Conservation (phyloP, 148 eudicot species). For the Vaccinium vitisidaea region DNA sequence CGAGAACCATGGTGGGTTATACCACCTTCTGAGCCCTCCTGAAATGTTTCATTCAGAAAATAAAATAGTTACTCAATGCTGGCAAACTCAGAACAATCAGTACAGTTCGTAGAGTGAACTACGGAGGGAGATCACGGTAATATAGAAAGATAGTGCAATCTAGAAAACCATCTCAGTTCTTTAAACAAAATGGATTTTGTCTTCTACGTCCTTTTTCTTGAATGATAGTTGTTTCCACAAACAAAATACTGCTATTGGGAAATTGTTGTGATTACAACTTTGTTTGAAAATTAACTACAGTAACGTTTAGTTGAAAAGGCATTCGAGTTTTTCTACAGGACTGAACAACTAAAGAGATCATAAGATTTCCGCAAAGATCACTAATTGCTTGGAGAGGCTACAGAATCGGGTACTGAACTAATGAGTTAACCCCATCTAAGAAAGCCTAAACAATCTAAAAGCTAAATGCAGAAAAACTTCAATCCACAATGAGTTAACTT, state of each 20-base stretch:
- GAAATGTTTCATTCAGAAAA: constrained; percentile 21
- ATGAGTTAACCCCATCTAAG: constrained; percentile 5
- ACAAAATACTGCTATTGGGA: background rate
- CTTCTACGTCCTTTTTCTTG: background rate
- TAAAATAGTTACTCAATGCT: background rate
- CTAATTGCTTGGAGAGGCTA: background rate
- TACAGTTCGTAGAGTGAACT: background rate
- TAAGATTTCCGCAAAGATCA: background rate
- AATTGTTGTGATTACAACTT: too few relatives aligned
- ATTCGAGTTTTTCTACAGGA: background rate
- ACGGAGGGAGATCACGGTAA: background rate
- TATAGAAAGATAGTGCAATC: background rate
- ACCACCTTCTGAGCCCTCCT: constrained; percentile 88
- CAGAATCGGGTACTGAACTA: background rate
- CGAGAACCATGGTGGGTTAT: constrained; percentile 77
- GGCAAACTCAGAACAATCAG: background rate
- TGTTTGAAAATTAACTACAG: background rate
- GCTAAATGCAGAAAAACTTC: background rate
- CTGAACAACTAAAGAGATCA: background rate
- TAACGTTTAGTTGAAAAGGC: background rate
- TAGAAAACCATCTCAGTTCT: constrained; percentile 1
- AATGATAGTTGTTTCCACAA: background rate
- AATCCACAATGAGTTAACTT: background rate
- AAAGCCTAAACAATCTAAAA: background rate
- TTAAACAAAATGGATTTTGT: background rate